Base-by-base conservation (phyloP, 2,329 filamentous ascomycete genomes). In the Colletotrichum sp. region DNA sequence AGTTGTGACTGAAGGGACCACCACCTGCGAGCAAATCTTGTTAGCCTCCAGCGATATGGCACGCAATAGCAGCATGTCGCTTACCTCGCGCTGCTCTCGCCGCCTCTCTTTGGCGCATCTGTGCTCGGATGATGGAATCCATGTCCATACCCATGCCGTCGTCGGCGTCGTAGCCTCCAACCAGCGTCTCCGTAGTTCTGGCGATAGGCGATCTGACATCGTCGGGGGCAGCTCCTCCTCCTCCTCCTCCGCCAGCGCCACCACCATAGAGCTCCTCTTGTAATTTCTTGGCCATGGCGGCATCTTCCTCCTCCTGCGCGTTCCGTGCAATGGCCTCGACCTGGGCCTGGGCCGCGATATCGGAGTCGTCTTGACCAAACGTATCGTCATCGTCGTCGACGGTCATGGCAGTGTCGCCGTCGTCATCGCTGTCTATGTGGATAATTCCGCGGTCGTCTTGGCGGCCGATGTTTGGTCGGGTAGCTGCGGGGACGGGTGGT, bases 181-280 rank as follows among this genome's bases (percentile, higher is more conserved):
- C 93, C 68, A 99, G 89, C 1, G 96, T 98, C 86, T 99, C 97
- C 15, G 95, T 97, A 32, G 94, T 98, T 80, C 95, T 91, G 61
- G 94, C 95, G 85, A 99, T 97, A 10, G 97, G 97, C 64, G 97
- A 97, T 81, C 97, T 91, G 70, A 99, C 93, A 61, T 89, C 93
- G 79, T 93, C 93, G 48, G 87, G 82, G 76, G 86, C 86, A 28
- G 83, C 84, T 25, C 83, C 86, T 52, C 85, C 86, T 16, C 86
- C 87, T 27, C 83, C 86, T 52, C 86, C 87, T 52, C 82, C 81
- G 9, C 81, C 85, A 43, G 80, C 81, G 82, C 74, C 78, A 12
- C 39, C 71, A 5, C 66, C 71, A 80, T 98, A 98, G 82, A 98
- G 90, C 84, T 99, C 96, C 81, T 99, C 94, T 83, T 99, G 97